A percentile compares a stretch with the other conserved stretches of the same genome.
Evolutionary conservation across 352 stramenopile genomes (phyloP).

Genomic region (Phytophthora crassamura): DNA sequence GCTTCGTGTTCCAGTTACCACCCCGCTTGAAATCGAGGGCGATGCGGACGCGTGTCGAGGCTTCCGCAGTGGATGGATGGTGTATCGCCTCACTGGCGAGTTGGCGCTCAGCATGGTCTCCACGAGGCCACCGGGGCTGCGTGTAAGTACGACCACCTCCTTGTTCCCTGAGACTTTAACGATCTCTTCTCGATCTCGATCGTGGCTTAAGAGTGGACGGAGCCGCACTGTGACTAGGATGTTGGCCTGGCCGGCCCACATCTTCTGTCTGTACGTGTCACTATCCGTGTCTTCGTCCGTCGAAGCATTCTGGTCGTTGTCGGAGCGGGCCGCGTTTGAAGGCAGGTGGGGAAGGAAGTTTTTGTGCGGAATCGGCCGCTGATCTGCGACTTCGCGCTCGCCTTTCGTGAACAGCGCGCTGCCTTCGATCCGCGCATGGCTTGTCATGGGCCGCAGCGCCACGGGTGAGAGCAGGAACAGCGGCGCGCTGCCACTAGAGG

Average conservation of each 20-base stretch:
- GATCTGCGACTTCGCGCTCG: constrained; percentile 18
- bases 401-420: constrained; percentile 26
- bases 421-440: constrained; percentile 45
- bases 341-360: constrained; percentile 36
- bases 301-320: not conserved
- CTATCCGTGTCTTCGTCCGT: constrained; percentile 47
- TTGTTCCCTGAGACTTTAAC: constrained; percentile 88
- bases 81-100: constrained; percentile 27
- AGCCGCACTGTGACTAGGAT: constrained; percentile 91
- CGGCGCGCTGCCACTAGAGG: constrained; percentile 24
- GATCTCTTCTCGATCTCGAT: constrained; percentile 73
- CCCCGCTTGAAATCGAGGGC: constrained; percentile 14
- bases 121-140: constrained; percentile 13
- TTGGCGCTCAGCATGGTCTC: constrained; percentile 16
- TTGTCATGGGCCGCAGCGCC: constrained; percentile 36
- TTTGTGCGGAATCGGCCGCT: constrained; percentile 14
- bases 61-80: constrained; percentile 42
- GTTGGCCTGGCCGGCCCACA: constrained; percentile 90
- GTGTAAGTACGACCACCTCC: constrained; percentile 86
- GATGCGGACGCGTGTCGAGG: constrained; percentile 41
- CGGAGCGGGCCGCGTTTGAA: not conserved
- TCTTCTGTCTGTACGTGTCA: constrained; percentile 75
- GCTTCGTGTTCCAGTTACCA: constrained; percentile 25
- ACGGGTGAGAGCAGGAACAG: constrained; percentile 33
- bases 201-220: constrained; percentile 79